Conservation (phyloP, 2,329 filamentous ascomycete genomes). For the Fusarium tjaetaba region DNA sequence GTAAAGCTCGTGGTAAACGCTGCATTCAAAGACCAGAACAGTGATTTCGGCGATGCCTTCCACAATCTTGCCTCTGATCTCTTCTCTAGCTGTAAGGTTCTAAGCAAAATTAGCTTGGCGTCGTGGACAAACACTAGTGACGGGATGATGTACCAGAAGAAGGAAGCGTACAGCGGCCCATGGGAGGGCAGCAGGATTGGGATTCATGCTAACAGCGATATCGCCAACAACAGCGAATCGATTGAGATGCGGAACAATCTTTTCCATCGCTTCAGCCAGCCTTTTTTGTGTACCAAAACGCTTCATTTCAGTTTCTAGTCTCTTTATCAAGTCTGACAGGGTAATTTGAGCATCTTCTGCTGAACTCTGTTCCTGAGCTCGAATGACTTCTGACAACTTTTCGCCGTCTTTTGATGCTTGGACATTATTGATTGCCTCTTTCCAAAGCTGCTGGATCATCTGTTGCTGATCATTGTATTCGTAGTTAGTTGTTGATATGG, state of each 20-base stretch:
- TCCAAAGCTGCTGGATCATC: not conserved
- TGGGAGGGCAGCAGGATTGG: not conserved
- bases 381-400: not conserved
- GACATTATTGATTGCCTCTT: not conserved
- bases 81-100: not conserved
- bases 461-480: rapidly evolving
- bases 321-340: rapidly evolving
- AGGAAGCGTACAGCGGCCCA: not conserved
- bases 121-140: rapidly evolving
- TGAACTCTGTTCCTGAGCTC: not conserved
- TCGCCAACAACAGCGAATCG: not conserved
- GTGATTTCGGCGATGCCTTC: not conserved
- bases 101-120: no score
- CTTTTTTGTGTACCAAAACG: not conserved
- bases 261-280: not conserved
- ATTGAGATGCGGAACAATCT: not conserved
- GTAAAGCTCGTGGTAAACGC: not conserved
- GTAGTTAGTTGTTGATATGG: no score
- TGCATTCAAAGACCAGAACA: not conserved
- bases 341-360: rapidly evolving
- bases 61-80: not conserved
- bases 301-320: not conserved
- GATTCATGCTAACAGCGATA: not conserved
- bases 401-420: not conserved
- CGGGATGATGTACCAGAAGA: not conserved